Conservation (phyloP, 73 alveolate genomes). For the Stentor roeselii region DNA sequence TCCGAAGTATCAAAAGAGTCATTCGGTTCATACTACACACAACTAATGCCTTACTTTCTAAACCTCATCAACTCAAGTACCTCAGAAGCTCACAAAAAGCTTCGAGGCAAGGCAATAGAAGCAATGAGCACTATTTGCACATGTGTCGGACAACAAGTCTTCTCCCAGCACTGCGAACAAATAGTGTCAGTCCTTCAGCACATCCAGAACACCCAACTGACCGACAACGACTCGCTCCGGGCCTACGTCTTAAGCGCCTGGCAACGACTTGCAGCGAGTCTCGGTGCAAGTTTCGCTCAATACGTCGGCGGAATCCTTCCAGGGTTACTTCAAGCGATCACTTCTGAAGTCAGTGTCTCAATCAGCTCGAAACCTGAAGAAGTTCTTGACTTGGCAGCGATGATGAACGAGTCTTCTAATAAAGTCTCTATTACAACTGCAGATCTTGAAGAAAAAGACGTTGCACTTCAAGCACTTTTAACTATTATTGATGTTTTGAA, state of each 20-base stretch:
- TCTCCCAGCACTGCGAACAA: slow-evolving; percentile 57
- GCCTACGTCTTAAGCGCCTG: slow-evolving; percentile 81
- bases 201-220: slow-evolving; percentile 50
- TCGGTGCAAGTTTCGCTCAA: slow-evolving; percentile 64
- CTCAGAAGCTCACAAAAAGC: slow-evolving; percentile 55
- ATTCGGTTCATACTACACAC: slow-evolving; percentile 64
- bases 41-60: slow-evolving; percentile 46
- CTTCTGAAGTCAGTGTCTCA: slow-evolving; percentile 40
- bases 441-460: slow-evolving; percentile 85
- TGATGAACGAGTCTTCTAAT: slow-evolving; percentile 33
- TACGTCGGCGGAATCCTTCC: slow-evolving; percentile 70
- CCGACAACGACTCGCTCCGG: slow-evolving; percentile 72
- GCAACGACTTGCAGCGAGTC: slow-evolving; percentile 75
- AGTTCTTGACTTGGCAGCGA: slow-evolving; percentile 48
- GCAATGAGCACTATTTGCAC: slow-evolving; percentile 64
- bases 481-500: slow-evolving; percentile 80
- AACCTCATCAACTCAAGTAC: slow-evolving; percentile 45
- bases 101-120: slow-evolving; percentile 86
- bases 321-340: slow-evolving; percentile 55
- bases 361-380: slow-evolving; percentile 42
- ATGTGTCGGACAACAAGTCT: slow-evolving; percentile 69
- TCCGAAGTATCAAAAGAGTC: slow-evolving; percentile 74
- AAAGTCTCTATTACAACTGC: slow-evolving; percentile 47
- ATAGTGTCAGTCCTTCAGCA: slow-evolving; percentile 55
- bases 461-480: slow-evolving; percentile 78